These are phyloP conservation scores for Zopfia rhizophila DNA, from an alignment of 2,329 filamentous ascomycete genomes.

Conservation along the genomic window DNA sequence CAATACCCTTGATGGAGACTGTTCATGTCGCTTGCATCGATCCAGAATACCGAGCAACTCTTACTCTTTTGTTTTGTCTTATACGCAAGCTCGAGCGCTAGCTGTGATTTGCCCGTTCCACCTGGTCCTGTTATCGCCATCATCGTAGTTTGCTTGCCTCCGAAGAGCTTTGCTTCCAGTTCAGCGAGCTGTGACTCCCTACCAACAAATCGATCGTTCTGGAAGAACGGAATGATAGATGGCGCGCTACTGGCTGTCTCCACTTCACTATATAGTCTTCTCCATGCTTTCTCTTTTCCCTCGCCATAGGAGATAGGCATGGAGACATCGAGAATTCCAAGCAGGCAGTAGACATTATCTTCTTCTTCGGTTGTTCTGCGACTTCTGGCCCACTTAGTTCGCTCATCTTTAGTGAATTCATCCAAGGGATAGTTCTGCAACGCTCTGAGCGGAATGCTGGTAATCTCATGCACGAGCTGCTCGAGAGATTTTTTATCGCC, in stretches of 20 bases:
- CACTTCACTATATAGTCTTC: slow-evolving; percentile 25
- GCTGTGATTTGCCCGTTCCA: slow-evolving; percentile 35
- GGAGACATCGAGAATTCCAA: slow-evolving; percentile 33
- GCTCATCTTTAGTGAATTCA: slow-evolving; percentile 30
- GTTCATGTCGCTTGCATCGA: slow-evolving; percentile 52
- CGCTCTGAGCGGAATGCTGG: slow-evolving; percentile 23
- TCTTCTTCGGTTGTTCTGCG: slow-evolving; percentile 35
- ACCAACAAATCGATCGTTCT: slow-evolving; percentile 39
- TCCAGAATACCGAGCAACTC: slow-evolving; percentile 58
- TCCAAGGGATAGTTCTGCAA: slow-evolving; percentile 26
- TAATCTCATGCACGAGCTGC: slow-evolving; percentile 26
- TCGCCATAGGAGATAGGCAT: slow-evolving; percentile 31
- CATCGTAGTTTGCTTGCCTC: slow-evolving; percentile 21
- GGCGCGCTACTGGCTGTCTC: slow-evolving; percentile 21
- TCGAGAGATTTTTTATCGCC: slow-evolving; percentile 25
- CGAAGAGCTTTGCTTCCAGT: slow-evolving; percentile 38
- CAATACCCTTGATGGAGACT: slow-evolving; percentile 53
- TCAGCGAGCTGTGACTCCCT: slow-evolving; percentile 33
- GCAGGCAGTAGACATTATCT: slow-evolving; percentile 37
- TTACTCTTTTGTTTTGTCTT: slow-evolving; percentile 46
- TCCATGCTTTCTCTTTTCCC: slow-evolving; percentile 26
- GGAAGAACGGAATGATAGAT: slow-evolving; percentile 36
- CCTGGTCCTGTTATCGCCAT: slow-evolving; percentile 30
- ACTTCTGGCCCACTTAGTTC: slow-evolving; percentile 27
- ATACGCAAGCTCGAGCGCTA: slow-evolving; percentile 53